Conservation (phyloP, 2,329 filamentous ascomycete species). For the Aspergillus pseudoglaucus region DNA sequence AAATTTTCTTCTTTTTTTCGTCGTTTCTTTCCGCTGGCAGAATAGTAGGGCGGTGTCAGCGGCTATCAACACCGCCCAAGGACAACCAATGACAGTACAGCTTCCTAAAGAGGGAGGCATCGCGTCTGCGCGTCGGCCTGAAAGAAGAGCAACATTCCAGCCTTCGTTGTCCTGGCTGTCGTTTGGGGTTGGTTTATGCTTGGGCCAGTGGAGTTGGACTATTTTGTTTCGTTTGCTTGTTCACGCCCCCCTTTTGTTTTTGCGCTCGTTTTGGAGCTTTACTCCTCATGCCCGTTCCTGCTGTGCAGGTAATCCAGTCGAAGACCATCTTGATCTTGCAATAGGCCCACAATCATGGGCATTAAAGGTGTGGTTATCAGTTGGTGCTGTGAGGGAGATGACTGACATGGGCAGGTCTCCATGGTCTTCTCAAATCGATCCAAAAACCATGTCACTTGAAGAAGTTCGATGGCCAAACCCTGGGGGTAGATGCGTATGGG, state of each 20-base stretch:
- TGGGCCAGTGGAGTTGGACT: neutral
- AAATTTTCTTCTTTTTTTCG: slow-evolving; percentile 6
- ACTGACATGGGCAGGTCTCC: slow-evolving; percentile 55
- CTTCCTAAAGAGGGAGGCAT: slow-evolving; percentile 11
- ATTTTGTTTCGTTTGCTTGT: neutral
- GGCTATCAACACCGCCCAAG: slow-evolving; percentile 4
- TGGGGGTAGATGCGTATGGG: slow-evolving; percentile 95
- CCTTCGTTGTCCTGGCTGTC: slow-evolving; percentile 12
- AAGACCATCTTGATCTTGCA: slow-evolving; percentile 22
- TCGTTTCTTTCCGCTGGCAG: slow-evolving; percentile 24
- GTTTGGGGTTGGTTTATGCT: slow-evolving; percentile 1
- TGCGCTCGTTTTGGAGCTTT: slow-evolving; percentile 2
- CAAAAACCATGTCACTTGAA: slow-evolving; percentile 82
- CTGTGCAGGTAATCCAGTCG: slow-evolving; percentile 20
- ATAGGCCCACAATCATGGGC: slow-evolving; percentile 33
- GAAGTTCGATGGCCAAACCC: slow-evolving; percentile 76
- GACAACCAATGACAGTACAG: slow-evolving; percentile 12
- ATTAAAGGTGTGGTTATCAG: slow-evolving; percentile 35
- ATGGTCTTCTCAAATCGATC: slow-evolving; percentile 91
- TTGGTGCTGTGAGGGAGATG: neutral
- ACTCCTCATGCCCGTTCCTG: slow-evolving; percentile 13
- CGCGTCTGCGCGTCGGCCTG: slow-evolving; percentile 29
- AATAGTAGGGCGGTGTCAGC: slow-evolving; percentile 25
- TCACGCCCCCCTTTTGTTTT: neutral
- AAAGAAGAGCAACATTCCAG: slow-evolving; percentile 27